Percentiles rank a stretch among this genome's conserved stretches.
phyloP scores from a whole-genome alignment of 1,139 yeast species.

The Pichia sp. region DNA sequence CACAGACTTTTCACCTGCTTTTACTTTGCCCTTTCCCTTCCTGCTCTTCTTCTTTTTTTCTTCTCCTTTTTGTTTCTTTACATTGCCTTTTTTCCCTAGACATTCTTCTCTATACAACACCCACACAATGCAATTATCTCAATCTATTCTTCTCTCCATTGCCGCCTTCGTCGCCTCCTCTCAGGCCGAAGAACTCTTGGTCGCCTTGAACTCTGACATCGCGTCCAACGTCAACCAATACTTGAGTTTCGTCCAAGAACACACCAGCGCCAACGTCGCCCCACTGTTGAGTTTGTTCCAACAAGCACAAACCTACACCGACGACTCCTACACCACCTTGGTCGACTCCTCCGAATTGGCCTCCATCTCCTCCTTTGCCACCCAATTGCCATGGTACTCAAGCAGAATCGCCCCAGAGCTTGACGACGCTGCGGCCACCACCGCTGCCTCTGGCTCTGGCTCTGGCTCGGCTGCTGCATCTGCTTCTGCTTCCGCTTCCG shows the following conservation, averaged over 20 bases:
- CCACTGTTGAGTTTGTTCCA: constrained; percentile 35
- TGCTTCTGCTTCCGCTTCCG: constrained; percentile 8
- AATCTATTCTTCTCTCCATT: constrained; percentile 18
- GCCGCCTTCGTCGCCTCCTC: constrained; percentile 24
- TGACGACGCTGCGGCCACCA: constrained; percentile 22
- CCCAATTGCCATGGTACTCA: constrained; percentile 44
- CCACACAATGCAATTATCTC: constrained; percentile 23
- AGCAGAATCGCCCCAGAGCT: constrained; percentile 34
- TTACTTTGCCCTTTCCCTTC: too few relatives aligned
- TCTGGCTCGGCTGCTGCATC: constrained; percentile 22
- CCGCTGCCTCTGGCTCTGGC: constrained; percentile 21
- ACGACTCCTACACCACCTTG: constrained; percentile 40
- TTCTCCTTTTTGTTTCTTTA: neutral
- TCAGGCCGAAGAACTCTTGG: constrained; percentile 25
- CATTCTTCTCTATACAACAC: neutral
- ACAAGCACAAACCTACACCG: constrained; percentile 38
- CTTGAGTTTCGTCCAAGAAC: constrained; percentile 27
- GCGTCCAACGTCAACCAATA: constrained; percentile 31
- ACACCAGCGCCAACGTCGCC: constrained; percentile 30
- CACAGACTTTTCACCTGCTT: too few relatives aligned
- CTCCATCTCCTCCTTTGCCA: constrained; percentile 34
- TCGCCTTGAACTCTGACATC: constrained; percentile 33
- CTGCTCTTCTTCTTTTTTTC: neutral
- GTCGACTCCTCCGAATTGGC: constrained; percentile 29
- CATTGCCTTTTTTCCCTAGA: too few relatives aligned